Conservation (phyloP, 371 early-diverging fungal species). For the Lichtheimia hyalospora region DNA sequence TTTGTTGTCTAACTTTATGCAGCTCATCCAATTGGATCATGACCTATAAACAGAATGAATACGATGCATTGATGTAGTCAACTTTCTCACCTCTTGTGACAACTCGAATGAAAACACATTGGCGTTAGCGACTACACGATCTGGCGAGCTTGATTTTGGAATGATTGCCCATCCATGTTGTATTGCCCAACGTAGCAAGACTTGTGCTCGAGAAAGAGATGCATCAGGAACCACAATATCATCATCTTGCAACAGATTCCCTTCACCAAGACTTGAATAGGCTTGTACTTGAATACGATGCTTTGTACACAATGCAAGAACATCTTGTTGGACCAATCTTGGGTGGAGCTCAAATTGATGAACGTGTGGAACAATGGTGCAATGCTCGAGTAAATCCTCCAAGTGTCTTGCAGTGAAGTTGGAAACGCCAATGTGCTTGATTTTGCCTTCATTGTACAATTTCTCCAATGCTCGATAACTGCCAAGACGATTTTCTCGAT, state of each 20-base stretch:
- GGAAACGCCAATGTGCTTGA: constrained; percentile 69
- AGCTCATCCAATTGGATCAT: constrained; percentile 54
- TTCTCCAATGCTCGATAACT: constrained; percentile 64
- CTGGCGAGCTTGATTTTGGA: constrained; percentile 62
- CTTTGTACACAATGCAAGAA: constrained; percentile 30
- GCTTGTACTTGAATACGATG: constrained; percentile 68
- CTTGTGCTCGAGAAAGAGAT: constrained; percentile 56
- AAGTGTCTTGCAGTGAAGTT: constrained; percentile 71
- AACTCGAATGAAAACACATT: constrained; percentile 43
- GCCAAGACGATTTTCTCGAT: constrained; percentile 55
- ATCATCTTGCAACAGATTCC: constrained; percentile 53
- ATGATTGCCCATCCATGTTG: constrained; percentile 63
- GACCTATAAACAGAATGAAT: constrained; percentile 36
- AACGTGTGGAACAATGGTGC: constrained; percentile 68
- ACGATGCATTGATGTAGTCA: background rate
- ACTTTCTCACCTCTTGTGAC: constrained; percentile 37
- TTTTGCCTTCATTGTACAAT: constrained; percentile 48
- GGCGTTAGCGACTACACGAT: constrained; percentile 58
- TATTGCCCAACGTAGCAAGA: constrained; percentile 81
- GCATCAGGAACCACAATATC: constrained; percentile 36
- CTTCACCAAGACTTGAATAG: constrained; percentile 92
- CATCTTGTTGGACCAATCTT: constrained; percentile 38
- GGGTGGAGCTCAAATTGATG: constrained; percentile 80
- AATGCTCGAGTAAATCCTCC: constrained; percentile 54
- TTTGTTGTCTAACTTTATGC: constrained; percentile 26